phyloP scores from a whole-genome alignment of 225 moss, liverwort and hornwort genomes.

The Polytrichum commune region DNA sequence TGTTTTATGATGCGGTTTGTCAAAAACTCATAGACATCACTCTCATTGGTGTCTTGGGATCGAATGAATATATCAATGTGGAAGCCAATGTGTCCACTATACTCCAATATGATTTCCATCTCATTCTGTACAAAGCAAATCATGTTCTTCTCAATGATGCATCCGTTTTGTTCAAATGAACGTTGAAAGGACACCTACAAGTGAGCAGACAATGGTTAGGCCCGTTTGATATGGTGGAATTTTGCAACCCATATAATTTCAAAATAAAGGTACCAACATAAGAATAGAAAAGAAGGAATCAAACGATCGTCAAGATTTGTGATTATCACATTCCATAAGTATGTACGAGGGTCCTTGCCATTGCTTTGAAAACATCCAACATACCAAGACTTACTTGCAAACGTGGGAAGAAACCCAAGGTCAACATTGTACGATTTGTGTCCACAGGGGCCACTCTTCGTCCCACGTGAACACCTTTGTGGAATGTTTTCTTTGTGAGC shows the following conservation, averaged over 20 bases:
- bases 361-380: no score
- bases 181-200: background rate
- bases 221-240: no score
- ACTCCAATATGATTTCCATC: background rate
- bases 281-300: no score
- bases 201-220: no score
- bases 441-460: background rate
- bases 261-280: no score
- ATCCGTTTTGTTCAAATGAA: background rate
- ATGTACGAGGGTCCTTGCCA: no score
- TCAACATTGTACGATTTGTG: background rate
- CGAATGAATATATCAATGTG: constrained; percentile 3
- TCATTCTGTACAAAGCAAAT: background rate
- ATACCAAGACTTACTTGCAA: background rate
- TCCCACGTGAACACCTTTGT: background rate
- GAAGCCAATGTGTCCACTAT: background rate
- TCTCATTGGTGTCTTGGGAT: background rate
- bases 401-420: background rate
- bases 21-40: background rate
- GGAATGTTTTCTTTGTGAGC: background rate
- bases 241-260: no score
- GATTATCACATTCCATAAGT: accelerated
- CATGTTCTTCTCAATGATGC: background rate
- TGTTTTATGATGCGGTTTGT: background rate
- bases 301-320: no score